Base-by-base conservation (phyloP, 2,329 filamentous ascomycete species). In the Aspergillus calidoustus region DNA sequence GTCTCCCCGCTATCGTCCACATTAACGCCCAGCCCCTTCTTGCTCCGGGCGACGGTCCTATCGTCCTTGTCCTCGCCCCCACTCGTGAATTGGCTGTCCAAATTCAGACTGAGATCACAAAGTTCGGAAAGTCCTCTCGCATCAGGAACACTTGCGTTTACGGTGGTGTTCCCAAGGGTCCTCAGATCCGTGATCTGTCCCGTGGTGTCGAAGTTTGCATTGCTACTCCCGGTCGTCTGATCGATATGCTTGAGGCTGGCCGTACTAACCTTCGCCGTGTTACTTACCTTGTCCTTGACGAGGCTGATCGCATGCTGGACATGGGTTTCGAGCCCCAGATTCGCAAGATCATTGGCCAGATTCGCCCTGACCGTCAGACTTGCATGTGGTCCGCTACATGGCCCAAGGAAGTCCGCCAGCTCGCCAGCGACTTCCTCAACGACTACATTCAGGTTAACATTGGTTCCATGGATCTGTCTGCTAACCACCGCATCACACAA, bases 311-410 rank as follows among this genome's bases (percentile, higher is more conserved):
- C 76, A 99, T 99, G 95, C 86, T 99, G 78, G 95, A 99, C 83
- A 99, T 99, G 95, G 95, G 95, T 88, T 98, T 99, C 82, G 95
- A 99, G 83, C 95, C 95, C 69, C 95, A 98, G 80, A 98, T 99
- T 74, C 92, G 95, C 84, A 98, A 98, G 85, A 98, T 99, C 69
- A 93, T 99, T 71, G 87, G 91, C 66, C 95, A 99, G 83, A 98
- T 98, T 80, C 92, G 95, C 71, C 95, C 95, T 57, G 95, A 99
- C 78, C 90, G 95, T 86, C 95, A 99, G 81, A 99, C 95, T 66
- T 95, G 95, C 84, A 97, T 99, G 93, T 99, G 94, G 92, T 99
- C 95, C 64, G 95, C 95, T 71, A 99, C 95, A 7, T 99, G 95
- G 93, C 95, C 95, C 74, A 97, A 97, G 86, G 94, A 98, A 80